Base-by-base conservation (phyloP, 306 rosid genomes). In the Quercus agrifolia region DNA sequence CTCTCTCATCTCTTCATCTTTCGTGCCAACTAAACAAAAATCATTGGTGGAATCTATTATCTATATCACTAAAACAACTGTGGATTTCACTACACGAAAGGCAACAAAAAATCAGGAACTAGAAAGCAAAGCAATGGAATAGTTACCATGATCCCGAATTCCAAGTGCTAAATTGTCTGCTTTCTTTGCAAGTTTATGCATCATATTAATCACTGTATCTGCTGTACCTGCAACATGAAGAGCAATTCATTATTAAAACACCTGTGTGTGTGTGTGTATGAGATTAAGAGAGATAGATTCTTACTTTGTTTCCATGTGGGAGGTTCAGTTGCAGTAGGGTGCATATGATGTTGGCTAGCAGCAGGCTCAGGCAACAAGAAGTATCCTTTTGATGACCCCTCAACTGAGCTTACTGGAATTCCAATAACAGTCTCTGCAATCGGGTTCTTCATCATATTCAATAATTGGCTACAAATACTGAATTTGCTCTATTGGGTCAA, bases 401-500 rank as follows among this genome's bases (percentile, higher is more conserved):
- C 74, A 66, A 14, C 28, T 49, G 91, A 64, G 70, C 74, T 56
- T 30, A 73, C 57, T 46, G 87, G 81, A 77, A 84, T 33, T 28
- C 87, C 90, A 71, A 79, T 28, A 19, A 77, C 44, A 1, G 83
- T 83, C 49, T 86, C 89, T 57, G 85, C 87, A 81, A 85, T 17
- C 77, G 87, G 28, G 28, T 82, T 54, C 61, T 87, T 81, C 92
- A 89, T 89, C 92, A 89, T 89, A 30, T 80, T 17, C 72, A 75
- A 56, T 46, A 62, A 31, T 54, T 77, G 18, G 30, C 12, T 1
- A 44, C 17, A 55, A 8, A 38, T 38, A 38, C 44, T 28, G 27
- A 41, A n/a, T 6, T 54, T 25, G 14, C 11, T 66, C 17, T 63
- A 33, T 35, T 31, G 21, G 74, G 73, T 74, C 25, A 11, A 54